Conservation (phyloP, 2,329 filamentous ascomycete genomes). For the Herpotrichia juniperi region DNA sequence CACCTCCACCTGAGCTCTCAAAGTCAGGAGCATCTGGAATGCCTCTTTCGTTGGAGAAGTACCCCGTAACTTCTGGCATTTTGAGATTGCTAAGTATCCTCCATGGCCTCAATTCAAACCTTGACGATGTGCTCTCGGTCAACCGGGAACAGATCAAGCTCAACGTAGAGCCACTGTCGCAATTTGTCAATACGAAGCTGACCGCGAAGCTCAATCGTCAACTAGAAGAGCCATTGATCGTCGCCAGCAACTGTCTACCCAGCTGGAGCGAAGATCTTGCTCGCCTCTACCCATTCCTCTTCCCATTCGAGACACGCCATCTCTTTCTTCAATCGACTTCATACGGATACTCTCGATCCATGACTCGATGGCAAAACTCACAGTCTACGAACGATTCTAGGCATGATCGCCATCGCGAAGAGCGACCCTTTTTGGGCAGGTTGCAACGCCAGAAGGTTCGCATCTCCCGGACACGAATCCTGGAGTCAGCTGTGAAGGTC, state of each 20-base stretch:
- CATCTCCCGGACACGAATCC: conserved; percentile 90
- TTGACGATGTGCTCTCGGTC: conserved; percentile 86
- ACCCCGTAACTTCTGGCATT: conserved; percentile 85
- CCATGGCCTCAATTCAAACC: conserved; percentile 89
- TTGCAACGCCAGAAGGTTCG: conserved; percentile 97
- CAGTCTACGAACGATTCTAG: conserved; percentile 82
- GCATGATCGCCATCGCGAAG: conserved; percentile 81
- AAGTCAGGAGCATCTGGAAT: conserved; percentile 65
- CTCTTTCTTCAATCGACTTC: conserved; percentile 97
- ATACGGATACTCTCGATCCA: conserved; percentile 95
- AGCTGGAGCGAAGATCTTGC: conserved; percentile 96
- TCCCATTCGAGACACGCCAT: conserved; percentile 96
- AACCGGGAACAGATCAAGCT: conserved; percentile 73
- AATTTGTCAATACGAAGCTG: conserved; percentile 98
- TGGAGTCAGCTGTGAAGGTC: conserved; percentile 96
- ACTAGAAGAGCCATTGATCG: conserved; percentile 93
- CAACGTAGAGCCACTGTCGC: conserved; percentile 81
- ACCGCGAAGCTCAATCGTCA: conserved; percentile 98
- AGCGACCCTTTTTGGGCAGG: conserved; percentile 87
- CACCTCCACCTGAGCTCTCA: conserved; percentile 55
- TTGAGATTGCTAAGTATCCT: conserved; percentile 86
- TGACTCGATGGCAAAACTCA: conserved; percentile 95
- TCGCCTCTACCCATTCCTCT: conserved; percentile 92
- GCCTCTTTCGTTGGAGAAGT: conserved; percentile 80
- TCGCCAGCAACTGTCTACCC: conserved; percentile 94